Evolutionary conservation across 371 early-diverging fungal genomes (phyloP), one percentile per base, ranked within the genome.

Genomic region (Mucor piriformis): DNA sequence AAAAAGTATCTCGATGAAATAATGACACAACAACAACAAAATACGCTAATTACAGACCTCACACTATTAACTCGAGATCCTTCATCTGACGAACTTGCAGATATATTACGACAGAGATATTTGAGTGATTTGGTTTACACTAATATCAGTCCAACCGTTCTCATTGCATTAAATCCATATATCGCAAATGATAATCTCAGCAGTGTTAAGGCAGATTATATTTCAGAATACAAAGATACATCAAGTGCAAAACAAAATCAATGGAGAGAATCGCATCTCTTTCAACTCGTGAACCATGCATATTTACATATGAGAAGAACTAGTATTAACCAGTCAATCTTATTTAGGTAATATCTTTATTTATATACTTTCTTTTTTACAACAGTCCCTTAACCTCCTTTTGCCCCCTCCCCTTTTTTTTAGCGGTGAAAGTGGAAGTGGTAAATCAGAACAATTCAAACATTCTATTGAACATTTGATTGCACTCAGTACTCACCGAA

Each of bases 371-470:
- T 33, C n/a, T n/a, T 44, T 13, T 16, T 43, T 12, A 18, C 18
- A 46, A 38, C 11, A 47, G 13, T 23, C 37, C 48, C 40, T 42
- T 44, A 24, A 51, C 40, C 54, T 35, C 46, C n/a, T 16, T 35
- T 25, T 57, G 54, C n/a, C 55, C 55, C 52, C 32, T 50, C 32
- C 11, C 44, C n/a, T 18, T 16, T 48, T 8, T 37, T 35, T 53
- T 81, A 93, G 92, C 70, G 97, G 97, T 44, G 93, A 94, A 63
- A 78, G 88, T 33, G 95, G 89, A 32, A 86, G 92, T 52, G 97
- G 97, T 49, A 96, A 95, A 74, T 83, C 92, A 3, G 88, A 90
- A 62, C 81, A 84, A 37, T 77, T 79, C 24, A 75, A 76, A 42
- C 71, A 86, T 54, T 74, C 89, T 11, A 63, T 88, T 18, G 79